Evolutionary conservation across 1,284 basidiomycete species (phyloP), one percentile per base, ranked within the genome.

Genomic region (Calocybe gambosa): DNA sequence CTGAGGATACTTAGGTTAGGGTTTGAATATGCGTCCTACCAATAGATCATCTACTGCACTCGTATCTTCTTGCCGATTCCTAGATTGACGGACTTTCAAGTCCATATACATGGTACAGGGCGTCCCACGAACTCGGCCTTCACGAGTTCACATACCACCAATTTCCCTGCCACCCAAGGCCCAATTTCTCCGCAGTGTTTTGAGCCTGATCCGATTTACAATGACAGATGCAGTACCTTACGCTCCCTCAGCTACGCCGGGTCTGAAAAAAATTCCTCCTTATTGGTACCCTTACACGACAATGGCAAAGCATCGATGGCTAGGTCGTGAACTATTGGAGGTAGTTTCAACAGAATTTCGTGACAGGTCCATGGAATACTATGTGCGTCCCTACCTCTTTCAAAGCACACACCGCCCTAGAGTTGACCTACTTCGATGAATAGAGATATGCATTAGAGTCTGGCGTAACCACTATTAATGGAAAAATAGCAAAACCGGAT

Each of bases 391-490:
- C 19, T 25, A 7, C 15, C 35, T 6, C 19, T 36, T 29, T 21
- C 36, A 7, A 3, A 16, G 21, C 33, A 5, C 25, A 31, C 29
- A 6, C 4, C 5, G 3, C 13, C 28, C 31, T 18, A 50, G 23
- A 41, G 46, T 36, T 47, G 37, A 43, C 47, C 26, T 35, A n/a
- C 39, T 20, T 34, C 38, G 35, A n/a, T 40, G 39, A 15, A 18
- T 40, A 93, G 91, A 78, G 85, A 67, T 93, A 92, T 62, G 92
- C 94, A 6, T 71, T 97, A 21, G 85, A 93, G 60, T 89, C 89
- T n/a, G 95, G 95, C 2, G 89, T 96, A 16, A 96, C 93, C 9
- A 92, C 89, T 5, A 80, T 99, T 49, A 98, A 99, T 59, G 93
- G 93, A 13, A 78, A 83, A 44, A 70, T 82, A 12, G 93, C 93